Conservation (phyloP, 1,139 yeast species). For the Yamadazyma triangularis region DNA sequence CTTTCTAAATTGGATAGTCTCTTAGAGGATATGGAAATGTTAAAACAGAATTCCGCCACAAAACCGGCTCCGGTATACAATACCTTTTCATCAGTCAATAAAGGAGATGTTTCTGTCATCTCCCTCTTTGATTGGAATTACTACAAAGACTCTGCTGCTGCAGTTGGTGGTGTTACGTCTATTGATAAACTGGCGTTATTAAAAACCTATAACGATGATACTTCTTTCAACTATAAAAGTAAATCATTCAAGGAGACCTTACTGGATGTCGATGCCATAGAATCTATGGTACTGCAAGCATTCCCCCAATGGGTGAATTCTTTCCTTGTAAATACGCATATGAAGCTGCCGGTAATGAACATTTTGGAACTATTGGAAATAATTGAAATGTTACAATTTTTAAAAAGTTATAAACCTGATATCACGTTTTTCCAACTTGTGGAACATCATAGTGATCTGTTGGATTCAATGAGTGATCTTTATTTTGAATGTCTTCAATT, state of each 20-base stretch:
- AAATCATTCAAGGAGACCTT: slow-evolving; percentile 15
- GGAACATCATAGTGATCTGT: slow-evolving; percentile 14
- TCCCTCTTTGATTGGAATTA: slow-evolving; percentile 27
- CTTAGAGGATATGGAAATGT: slow-evolving; percentile 21
- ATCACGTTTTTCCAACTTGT: slow-evolving; percentile 20
- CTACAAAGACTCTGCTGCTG: slow-evolving; percentile 16
- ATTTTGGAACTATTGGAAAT: slow-evolving; percentile 26
- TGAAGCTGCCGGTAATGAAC: slow-evolving; percentile 34
- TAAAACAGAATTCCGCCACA: slow-evolving; percentile 8
- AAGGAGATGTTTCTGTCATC: slow-evolving; percentile 27
- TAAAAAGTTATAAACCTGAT: slow-evolving; percentile 15
- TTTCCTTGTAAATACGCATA: slow-evolving; percentile 30
- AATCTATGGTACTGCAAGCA: slow-evolving; percentile 16
- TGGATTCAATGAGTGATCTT: slow-evolving; percentile 2
- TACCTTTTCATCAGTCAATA: too few species aligned
- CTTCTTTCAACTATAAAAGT: slow-evolving; percentile 2
- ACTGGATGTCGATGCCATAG: slow-evolving; percentile 14
- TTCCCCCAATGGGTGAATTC: slow-evolving; percentile 22
- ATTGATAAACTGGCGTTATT: slow-evolving; percentile 13
- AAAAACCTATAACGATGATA: slow-evolving; percentile 14
- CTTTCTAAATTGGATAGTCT: slow-evolving; percentile 25
- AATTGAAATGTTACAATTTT: slow-evolving; percentile 24
- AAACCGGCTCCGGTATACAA: neutral
- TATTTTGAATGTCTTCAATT: slow-evolving; percentile 6
- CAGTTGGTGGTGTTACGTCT: slow-evolving; percentile 12